Evolutionary conservation across 2,329 filamentous ascomycete species (phyloP).

Genomic region (Hypoxylon sp.): DNA sequence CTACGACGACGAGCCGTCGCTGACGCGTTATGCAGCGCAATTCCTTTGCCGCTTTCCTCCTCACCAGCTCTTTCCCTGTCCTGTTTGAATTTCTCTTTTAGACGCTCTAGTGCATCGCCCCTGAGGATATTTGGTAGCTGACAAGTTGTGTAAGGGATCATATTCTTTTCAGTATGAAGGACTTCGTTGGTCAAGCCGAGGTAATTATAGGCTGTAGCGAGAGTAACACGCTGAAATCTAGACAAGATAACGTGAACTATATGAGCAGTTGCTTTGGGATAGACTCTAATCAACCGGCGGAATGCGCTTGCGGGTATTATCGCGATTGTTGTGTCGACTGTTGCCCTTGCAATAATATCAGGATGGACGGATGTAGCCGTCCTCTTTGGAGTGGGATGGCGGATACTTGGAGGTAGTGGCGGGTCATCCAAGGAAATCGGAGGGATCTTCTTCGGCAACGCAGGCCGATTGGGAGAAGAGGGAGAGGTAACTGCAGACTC

Average conservation of each 20-base stretch:
- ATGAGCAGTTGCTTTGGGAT: conserved; percentile 95
- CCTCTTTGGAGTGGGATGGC: conserved; percentile 62
- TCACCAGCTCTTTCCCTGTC: conserved; percentile 86
- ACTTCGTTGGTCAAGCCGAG: conserved; percentile 93
- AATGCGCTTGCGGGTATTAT: conserved; percentile 98
- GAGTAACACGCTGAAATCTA: conserved; percentile 91
- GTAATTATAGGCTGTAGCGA: conserved; percentile 95
- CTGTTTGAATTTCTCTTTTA: conserved; percentile 92
- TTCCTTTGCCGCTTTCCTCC: conserved; percentile 90
- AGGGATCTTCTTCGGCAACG: conserved; percentile 75
- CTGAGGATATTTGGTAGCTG: conserved; percentile 92
- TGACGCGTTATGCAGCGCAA: conserved; percentile 89
- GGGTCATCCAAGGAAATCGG: conserved; percentile 78
- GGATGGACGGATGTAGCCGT: conserved; percentile 87
- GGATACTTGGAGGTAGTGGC: conserved; percentile 49
- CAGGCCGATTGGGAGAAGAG: conserved; percentile 53
- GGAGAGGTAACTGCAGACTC: conserved; percentile 50
- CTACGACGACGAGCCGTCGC: conserved; percentile 74
- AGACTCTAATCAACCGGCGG: conserved; percentile 89
- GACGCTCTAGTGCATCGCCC: conserved; percentile 82
- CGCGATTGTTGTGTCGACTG: conserved; percentile 96
- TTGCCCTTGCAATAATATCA: conserved; percentile 96
- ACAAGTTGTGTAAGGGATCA: conserved; percentile 92
- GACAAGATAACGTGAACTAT: conserved; percentile 98
- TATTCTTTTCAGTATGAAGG: conserved; percentile 89